Evolutionary conservation across 2,329 filamentous ascomycete genomes (phyloP).

Genomic region (Fusarium sp.): DNA sequence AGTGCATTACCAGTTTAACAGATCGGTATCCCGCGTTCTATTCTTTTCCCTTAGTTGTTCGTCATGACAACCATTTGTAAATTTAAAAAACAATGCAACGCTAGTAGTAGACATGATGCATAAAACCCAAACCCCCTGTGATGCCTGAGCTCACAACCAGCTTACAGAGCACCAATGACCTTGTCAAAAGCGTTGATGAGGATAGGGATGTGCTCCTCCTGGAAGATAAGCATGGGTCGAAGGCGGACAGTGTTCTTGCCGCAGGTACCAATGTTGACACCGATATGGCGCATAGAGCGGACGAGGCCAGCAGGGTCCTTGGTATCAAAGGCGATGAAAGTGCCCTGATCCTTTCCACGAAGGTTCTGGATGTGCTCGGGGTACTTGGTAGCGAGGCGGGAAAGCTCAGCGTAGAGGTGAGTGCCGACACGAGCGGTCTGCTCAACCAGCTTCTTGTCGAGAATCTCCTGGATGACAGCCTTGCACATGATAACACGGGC

Average conservation of each 20-base stretch:
- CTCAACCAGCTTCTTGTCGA: conserved; percentile 77
- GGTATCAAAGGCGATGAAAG: conserved; percentile 86
- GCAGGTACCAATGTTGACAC: conserved; percentile 84
- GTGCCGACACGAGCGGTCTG: conserved; percentile 76
- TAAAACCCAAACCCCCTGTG: conserved; percentile 26
- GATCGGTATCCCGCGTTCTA: conserved; percentile 31
- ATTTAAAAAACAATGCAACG: conserved; percentile 44
- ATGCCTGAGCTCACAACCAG: conserved; percentile 23
- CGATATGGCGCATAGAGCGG: conserved; percentile 78
- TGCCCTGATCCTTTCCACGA: conserved; percentile 81
- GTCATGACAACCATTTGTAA: conserved; percentile 27
- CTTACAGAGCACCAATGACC: conserved; percentile 49
- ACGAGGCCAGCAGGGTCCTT: conserved; percentile 79
- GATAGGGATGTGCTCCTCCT: conserved; percentile 72
- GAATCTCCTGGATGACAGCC: conserved; percentile 82
- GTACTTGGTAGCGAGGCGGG: conserved; percentile 74
- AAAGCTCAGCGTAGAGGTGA: conserved; percentile 77
- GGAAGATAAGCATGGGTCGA: conserved; percentile 87
- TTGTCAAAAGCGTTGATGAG: conserved; percentile 51
- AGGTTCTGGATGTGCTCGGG: conserved; percentile 81
- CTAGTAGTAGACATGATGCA: conserved; percentile 49
- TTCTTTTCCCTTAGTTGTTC: conserved; percentile 25
- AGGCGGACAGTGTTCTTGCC: conserved; percentile 79
- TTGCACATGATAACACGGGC: conserved; percentile 83
- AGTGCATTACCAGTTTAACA: conserved; percentile 41